Base-by-base conservation (phyloP, 1,284 basidiomycete genomes). In the Cutaneotrichosporon sp. region DNA sequence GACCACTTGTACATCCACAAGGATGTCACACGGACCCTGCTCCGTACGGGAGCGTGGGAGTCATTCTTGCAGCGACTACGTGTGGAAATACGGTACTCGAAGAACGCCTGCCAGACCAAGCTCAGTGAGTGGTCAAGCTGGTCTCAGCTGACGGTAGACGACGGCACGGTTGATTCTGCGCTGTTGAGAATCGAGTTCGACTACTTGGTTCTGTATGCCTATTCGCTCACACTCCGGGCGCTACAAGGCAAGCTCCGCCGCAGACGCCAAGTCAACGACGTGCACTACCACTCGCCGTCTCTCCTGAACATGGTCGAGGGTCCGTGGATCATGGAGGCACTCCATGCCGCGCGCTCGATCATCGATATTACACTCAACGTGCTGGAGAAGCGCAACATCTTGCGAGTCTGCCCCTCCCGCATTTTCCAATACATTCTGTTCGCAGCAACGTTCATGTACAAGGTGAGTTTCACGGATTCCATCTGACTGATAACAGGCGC, bases 401-500 rank as follows among this genome's bases (percentile, higher is more conserved):
- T 66, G 11, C 51, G 62, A 0, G 50, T 56, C 47, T 63, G 62
- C 56, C 65, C 65, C 7, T 59, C 60, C 0, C 53, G 65, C 2
- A 63, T 63, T 30, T 64, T 64, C 47, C 65, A 66, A 38, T 66
- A 64, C 47, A 61, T 61, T 38, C 62, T 66, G 6, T 66, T 66
- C 18, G 65, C 65, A 10, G 61, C 62, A 9, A 66, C 65, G 7
- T 66, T 66, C 60, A 56, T 66, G 8, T 66, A 66, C 65, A 66
- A 66, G 56, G 63, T 57, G 32, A 7, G 57, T 36, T 3, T 2
- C 26, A 26, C 26, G 26, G 9, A 16, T 21, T 10, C 11, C 30
- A 8, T 36, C 1, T 6, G 11, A 46, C 63, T 64, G 30, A 64
- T 53, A 1, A 14, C 47, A 60, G 63, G 65, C 65, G 11, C 46